Percentiles rank a stretch among this genome's conserved stretches.
Conservation (phyloP, 169 alveolate species). For the Plasmodium vivax region DNA sequence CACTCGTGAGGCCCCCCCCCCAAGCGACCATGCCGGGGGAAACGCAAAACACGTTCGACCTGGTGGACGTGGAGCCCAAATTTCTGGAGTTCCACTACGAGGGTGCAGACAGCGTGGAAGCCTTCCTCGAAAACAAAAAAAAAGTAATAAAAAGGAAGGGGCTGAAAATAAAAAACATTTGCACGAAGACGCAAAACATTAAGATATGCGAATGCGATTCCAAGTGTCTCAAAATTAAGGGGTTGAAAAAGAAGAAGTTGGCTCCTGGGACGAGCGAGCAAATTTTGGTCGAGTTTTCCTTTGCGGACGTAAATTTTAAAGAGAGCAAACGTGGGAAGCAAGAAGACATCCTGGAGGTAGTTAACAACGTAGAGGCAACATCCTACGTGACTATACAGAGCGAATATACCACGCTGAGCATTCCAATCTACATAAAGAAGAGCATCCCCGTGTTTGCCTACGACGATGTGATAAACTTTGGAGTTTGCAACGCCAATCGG, state of each 20-base stretch:
- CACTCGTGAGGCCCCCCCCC: background rate
- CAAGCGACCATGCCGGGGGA: background rate
- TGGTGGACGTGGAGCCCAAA: slow-evolving; percentile 58
- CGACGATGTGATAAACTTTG: slow-evolving; percentile 32
- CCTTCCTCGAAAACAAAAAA: slow-evolving; percentile 13
- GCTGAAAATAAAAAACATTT: slow-evolving; percentile 38
- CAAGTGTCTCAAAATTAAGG: slow-evolving; percentile 47
- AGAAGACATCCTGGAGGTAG: background rate
- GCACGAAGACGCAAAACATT: slow-evolving; percentile 49
- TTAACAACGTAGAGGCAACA: slow-evolving; percentile 31
- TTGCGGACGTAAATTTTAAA: slow-evolving; percentile 25
- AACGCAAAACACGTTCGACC: slow-evolving; percentile 17
- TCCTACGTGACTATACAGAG: slow-evolving; percentile 13
- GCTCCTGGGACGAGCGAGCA: slow-evolving; percentile 65
- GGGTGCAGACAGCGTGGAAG: slow-evolving; percentile 21
- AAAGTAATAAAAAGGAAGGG: slow-evolving; percentile 38
- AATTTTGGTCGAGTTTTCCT: slow-evolving; percentile 44
- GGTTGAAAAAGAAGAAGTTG: slow-evolving; percentile 41
- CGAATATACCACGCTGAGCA: slow-evolving; percentile 26
- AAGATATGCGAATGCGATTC: slow-evolving; percentile 44
- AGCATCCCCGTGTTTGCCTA: slow-evolving; percentile 27
- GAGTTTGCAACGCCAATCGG: slow-evolving; percentile 29
- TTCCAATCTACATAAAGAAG: slow-evolving; percentile 62
- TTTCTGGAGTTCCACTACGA: slow-evolving; percentile 41
- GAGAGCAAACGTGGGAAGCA: slow-evolving; percentile 5